A percentile compares a stretch with the other conserved stretches of the same genome.
Evolutionary conservation across 495 filamentous ascomycete genomes (phyloP).

Genomic region (Tuber indicum): DNA sequence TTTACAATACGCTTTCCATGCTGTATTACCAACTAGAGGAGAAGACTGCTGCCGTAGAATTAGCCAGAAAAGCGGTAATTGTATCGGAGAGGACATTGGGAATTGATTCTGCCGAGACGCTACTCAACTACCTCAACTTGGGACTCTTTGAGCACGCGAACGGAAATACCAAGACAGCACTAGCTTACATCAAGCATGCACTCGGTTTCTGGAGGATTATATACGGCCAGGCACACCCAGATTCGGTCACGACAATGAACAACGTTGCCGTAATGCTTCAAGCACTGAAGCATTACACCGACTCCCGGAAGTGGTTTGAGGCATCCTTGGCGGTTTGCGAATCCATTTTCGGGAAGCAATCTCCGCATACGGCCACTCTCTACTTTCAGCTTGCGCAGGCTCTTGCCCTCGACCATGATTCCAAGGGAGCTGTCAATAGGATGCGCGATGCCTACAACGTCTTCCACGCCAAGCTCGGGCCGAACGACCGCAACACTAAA

Average conservation of each 20-base stretch:
- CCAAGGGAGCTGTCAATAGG: conserved; percentile 76
- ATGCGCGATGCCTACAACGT: conserved; percentile 97
- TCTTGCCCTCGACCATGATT: conserved; percentile 83
- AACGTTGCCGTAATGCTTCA: conserved; percentile 99
- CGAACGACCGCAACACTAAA: conserved; percentile 89
- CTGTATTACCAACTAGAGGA: conserved; percentile 93
- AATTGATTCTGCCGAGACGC: conserved; percentile 86
- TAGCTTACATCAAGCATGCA: conserved; percentile 83
- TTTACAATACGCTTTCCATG: conserved; percentile 91
- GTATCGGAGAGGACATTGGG: conserved; percentile 92
- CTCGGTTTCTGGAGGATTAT: conserved; percentile 95
- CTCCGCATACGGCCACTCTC: conserved; percentile 88
- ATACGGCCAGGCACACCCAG: conserved; percentile 86
- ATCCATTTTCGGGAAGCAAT: conserved; percentile 74
- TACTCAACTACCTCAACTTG: conserved; percentile 90
- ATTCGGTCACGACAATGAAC: conserved; percentile 97
- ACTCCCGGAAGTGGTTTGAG: conserved; percentile 95
- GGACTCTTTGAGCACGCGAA: conserved; percentile 90
- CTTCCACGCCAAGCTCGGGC: conserved; percentile 75
- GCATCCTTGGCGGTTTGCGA: conserved; percentile 81
- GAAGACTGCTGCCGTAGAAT: conserved; percentile 87
- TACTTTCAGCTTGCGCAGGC: conserved; percentile 96
- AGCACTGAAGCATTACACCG: conserved; percentile 79
- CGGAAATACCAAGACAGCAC: conserved; percentile 74
- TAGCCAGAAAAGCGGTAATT: conserved; percentile 92